Base-by-base conservation (phyloP, 2,329 filamentous ascomycete species). In the Aspergillus hortae region DNA sequence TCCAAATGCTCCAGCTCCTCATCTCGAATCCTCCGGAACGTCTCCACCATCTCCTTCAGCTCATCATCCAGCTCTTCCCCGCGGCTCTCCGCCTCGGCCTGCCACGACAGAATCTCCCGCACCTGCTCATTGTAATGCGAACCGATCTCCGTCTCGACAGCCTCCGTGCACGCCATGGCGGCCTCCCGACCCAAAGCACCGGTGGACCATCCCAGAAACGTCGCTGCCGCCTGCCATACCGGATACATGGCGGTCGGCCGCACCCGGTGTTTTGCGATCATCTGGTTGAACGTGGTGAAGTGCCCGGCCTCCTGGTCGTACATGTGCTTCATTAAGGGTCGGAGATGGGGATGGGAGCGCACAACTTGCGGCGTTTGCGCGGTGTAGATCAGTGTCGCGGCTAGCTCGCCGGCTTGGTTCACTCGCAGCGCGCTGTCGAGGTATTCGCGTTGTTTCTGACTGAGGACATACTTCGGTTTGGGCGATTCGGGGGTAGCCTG, bases 161-260 rank as follows among this genome's bases (percentile, higher is more conserved):
- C 94, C 74, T 99, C 94, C 0, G 94, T 97, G 69, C 94, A 99
- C 11, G 94, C 94, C 94, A 99, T 99, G 33, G 94, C 92, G 2
- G 92, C 92, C 74, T 97, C 91, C 45, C 90, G 83, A 1, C 94
- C 92, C 80, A 99, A 81, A 40, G 94, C 74, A 0, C 89, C 94
- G 0, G 94, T 99, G 4, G 83, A 81, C 91, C 94, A 96, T 15
- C 94, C 94, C 6, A 99, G 74, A 0, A 87, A 83, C 0, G 88
- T 87, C 1, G 94, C 89, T 10, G 92, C 84, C 6, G 85, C 78
- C 41, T 87, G 84, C 94, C 94, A 99, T 2, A 96, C 57, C 0
- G 94, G 94, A 66, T 95, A 95, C 77, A 99, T 87, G 11, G 88
- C 89, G 0, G 94, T 96, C 0, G 94, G 94, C 0, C 94, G 89